phyloP scores from a whole-genome alignment of 179 eudicot species.

The Beta lomatogona region DNA sequence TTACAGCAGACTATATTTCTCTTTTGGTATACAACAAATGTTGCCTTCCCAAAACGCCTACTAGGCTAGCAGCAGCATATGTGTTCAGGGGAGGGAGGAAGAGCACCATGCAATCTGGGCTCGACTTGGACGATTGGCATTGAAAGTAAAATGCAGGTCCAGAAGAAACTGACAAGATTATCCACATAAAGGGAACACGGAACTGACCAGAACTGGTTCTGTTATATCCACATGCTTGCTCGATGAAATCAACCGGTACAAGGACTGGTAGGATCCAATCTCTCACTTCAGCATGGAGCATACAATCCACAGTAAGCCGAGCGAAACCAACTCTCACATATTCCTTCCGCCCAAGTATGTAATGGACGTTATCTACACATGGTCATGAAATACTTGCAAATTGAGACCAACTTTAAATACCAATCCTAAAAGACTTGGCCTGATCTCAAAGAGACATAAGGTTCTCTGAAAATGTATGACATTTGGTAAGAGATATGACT shows the following conservation, averaged over 20 bases:
- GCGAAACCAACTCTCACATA: not conserved
- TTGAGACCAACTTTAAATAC: not conserved
- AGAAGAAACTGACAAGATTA: not conserved
- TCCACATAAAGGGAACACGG: slow-evolving; percentile 1
- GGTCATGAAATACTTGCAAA: not conserved
- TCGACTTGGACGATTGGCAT: not conserved
- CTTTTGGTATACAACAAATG: slow-evolving; percentile 16
- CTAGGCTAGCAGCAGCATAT: not conserved
- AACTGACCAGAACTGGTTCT: not conserved
- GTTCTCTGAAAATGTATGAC: not conserved
- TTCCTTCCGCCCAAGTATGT: not conserved
- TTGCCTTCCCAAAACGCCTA: slow-evolving; percentile 17
- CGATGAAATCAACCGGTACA: not conserved
- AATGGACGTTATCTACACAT: not conserved
- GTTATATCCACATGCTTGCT: not conserved
- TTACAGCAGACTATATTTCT: slow-evolving; percentile 18
- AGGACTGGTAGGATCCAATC: not conserved
- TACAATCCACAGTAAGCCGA: not conserved
- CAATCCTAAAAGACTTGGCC: not conserved
- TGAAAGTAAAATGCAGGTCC: slow-evolving; percentile 4
- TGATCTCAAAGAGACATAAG: not conserved
- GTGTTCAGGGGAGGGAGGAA: not conserved
- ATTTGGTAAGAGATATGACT: slow-evolving; percentile 2
- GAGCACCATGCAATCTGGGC: not conserved
- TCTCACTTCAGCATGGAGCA: not conserved